A percentile compares a stretch with the other conserved stretches of the same genome.
Conservation (phyloP, 345 rosid genomes). For the Mercurialis annua region DNA sequence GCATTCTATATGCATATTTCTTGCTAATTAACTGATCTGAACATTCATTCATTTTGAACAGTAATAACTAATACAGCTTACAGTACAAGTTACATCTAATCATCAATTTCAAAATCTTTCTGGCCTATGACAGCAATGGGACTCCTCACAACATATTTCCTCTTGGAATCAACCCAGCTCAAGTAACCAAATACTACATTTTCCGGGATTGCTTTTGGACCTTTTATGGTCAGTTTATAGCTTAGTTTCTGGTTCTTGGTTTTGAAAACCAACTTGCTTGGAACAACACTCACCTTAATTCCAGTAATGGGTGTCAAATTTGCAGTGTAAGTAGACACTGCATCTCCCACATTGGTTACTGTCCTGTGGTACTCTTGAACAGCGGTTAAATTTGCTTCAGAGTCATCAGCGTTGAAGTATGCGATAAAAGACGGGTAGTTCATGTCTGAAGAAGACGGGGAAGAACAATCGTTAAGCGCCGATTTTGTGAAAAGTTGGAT, state of each 20-base stretch:
- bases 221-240: constrained; percentile 40
- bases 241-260: constrained; percentile 38
- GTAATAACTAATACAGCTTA: too few relatives aligned
- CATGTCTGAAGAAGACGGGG: constrained; percentile 42
- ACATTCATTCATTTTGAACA: too few relatives aligned
- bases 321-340: constrained; percentile 30
- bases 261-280: constrained; percentile 38
- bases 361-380: constrained; percentile 43
- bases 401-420: constrained; percentile 16
- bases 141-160: constrained; percentile 43
- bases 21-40: too few relatives aligned
- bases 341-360: constrained; percentile 50
- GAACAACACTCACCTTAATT: constrained; percentile 33
- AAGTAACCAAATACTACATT: constrained; percentile 35
- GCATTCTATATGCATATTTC: too few relatives aligned
- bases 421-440: constrained; percentile 64
- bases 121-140: constrained; percentile 39
- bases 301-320: constrained; percentile 28
- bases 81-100: too few relatives aligned
- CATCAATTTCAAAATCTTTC: background rate
- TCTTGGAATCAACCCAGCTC: constrained; percentile 40
- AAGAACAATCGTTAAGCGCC: constrained; percentile 34
- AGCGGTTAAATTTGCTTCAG: background rate
- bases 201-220: constrained; percentile 19
- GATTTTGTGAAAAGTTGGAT: constrained; percentile 46